Evolutionary conservation across 2,329 filamentous ascomycete species (phyloP), one percentile per base, ranked within the genome.

Genomic region (Beauveria varroae): DNA sequence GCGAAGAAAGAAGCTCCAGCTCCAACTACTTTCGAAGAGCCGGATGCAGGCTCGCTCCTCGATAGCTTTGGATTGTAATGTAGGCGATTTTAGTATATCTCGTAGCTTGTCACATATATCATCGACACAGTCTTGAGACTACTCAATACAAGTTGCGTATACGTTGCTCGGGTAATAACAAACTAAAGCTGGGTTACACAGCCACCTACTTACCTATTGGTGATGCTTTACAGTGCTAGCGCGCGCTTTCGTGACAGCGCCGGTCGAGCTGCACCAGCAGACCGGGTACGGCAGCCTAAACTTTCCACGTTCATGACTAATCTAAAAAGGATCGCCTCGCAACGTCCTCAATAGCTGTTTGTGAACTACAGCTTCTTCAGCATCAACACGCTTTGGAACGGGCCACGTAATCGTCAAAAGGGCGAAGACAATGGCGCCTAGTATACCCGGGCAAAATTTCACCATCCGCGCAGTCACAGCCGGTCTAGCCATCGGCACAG

Each of bases 31-130:
- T 98, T 98, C 72, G 83, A 96, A 68, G 95, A 99, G 74, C 95
- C 95, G n/a, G 92, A 96, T 76, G 83, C 90, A 30, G 91, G 85
- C 71, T 93, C 91, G 63, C 75, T 99, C 70, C 79, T 98, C 68
- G 93, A 98, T 78, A 93, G 85, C 72, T 98, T 98, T 81, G 93
- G 93, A 1, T 95, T 98, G 71, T 98, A 67, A 68, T 46, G 9
- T 24, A 37, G 28, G 37, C 2, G 22, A 30, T 14, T n/a, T 14
- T 16, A 1, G 16, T 20, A 18, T 28, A 50, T 43, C n/a, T 2
- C n/a, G 22, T 28, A 10, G 14, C 51, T 22, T 22, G 10, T 46
- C 20, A 41, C 20, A 34, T n/a, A 47, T 54, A 20, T 7, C 12
- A 12, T 9, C 9, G 28, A 18, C 37, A 24, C 10, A 56, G 16